phyloP scores from a whole-genome alignment of 352 stramenopile genomes.

The Globisporangium abappressorium region DNA sequence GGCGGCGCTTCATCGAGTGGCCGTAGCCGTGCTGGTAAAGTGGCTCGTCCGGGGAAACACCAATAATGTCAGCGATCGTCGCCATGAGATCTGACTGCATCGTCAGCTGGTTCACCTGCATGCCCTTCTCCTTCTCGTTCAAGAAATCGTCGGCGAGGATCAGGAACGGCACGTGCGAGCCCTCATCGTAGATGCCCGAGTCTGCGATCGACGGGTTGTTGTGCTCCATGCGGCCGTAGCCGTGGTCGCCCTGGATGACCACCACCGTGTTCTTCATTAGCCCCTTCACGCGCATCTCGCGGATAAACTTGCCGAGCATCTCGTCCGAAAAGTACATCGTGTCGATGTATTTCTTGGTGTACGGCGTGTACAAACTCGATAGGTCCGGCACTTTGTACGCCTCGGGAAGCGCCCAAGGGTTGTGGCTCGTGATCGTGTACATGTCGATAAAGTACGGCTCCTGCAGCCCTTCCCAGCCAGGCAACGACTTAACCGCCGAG shows the following conservation, averaged over 20 bases:
- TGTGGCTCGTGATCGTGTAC: constrained; percentile 77
- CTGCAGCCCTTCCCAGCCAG: constrained; percentile 55
- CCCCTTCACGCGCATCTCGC: constrained; percentile 39
- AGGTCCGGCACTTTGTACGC: constrained; percentile 50
- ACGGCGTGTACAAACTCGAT: constrained; percentile 50
- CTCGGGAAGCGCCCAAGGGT: constrained; percentile 50
- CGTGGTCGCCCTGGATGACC: constrained; percentile 66
- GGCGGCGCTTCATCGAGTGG: constrained; percentile 68
- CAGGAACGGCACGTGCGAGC: constrained; percentile 56
- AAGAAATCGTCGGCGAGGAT: constrained; percentile 67
- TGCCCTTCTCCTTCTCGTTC: constrained; percentile 38
- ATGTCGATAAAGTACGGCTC: constrained; percentile 77
- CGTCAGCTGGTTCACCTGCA: constrained; percentile 49
- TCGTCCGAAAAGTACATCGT: constrained; percentile 69
- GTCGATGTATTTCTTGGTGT: constrained; percentile 72
- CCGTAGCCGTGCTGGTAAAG: constrained; percentile 64
- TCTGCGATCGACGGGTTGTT: constrained; percentile 55
- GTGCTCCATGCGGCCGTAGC: constrained; percentile 57
- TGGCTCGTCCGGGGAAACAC: constrained; percentile 43
- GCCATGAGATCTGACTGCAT: constrained; percentile 77
- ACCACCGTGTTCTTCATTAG: constrained; percentile 77
- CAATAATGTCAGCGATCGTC: constrained; percentile 63
- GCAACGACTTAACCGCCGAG: constrained; percentile 13
- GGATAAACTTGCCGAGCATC: constrained; percentile 28
- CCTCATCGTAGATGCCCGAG: constrained; percentile 66